These are phyloP conservation scores for Saposhnikovia divaricata DNA, from an alignment of 129 eudicot species.

Conservation along the genomic window DNA sequence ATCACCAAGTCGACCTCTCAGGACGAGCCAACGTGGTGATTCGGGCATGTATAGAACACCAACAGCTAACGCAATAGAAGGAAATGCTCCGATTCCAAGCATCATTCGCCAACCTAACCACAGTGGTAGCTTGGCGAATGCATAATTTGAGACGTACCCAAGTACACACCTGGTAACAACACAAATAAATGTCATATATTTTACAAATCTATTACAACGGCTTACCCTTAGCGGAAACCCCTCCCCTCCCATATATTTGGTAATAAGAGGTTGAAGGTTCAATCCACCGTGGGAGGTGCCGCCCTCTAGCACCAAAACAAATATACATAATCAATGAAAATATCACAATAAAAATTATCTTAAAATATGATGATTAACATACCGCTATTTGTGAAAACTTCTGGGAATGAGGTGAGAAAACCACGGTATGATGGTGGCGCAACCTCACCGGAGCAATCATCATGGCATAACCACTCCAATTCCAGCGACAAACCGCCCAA, in stretches of 20 bases:
- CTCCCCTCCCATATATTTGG: too few species aligned
- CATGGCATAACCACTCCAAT: conserved; percentile 29
- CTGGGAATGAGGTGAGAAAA: conserved; percentile 24
- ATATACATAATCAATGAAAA: too few species aligned
- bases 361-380: neutral
- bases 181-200: too few species aligned
- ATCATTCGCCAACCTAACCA: conserved; percentile 26
- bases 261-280: too few species aligned
- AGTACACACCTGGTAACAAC: conserved; percentile 9
- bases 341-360: too few species aligned
- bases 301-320: too few species aligned
- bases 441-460: conserved; percentile 35
- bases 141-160: conserved; percentile 25
- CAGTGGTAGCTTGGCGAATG: conserved; percentile 19
- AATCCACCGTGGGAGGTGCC: too few species aligned
- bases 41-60: conserved; percentile 22
- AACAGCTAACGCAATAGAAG: conserved; percentile 15
- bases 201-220: too few species aligned
- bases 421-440: conserved; percentile 25
- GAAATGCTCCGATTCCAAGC: conserved; percentile 31
- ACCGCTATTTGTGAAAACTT: conserved; percentile 25
- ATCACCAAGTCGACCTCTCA: conserved; percentile 22
- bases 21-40: conserved; percentile 30
- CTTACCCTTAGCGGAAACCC: too few species aligned
- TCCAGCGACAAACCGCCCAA: conserved; percentile 24